Evolutionary conservation across 139 green algal species (phyloP), one percentile per base, ranked within the genome.

Genomic region (Prasinococcaceae sp.): DNA sequence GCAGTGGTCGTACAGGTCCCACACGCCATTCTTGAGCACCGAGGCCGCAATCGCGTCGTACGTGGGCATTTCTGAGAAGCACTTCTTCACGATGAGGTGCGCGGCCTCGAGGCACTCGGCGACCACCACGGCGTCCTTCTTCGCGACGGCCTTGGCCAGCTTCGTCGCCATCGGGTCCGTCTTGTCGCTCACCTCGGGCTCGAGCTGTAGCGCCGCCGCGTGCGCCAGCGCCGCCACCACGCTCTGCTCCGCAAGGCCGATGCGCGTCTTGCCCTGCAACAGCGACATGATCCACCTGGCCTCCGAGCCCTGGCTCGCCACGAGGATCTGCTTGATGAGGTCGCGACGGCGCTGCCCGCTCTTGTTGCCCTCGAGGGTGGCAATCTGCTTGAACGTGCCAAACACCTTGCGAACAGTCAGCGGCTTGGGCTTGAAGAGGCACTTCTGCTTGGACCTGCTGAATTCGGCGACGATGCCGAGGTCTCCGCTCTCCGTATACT

Each of bases 231-330:
- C 77, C 25, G 74, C 58, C 42, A 94, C 70, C 52, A 98, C 79
- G 3, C 78, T 88, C 73, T 97, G 81, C 67, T 95, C 90, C 17
- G 81, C 85, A 24, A 96, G 79, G 0, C 90, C 89, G 42, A 98
- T 97, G 44, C 90, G 80, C 53, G 97, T 78, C 78, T 94, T 96
- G 54, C 84, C 85, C 75, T 96, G 79, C 35, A 76, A 30, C 32
- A 48, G n/a, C 19, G 22, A 3, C 66, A 75, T 42, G 23, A 79
- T 75, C 70, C 88, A 98, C 17, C 83, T 81, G 2, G 90, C 61
- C 73, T 98, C 90, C 52, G 70, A 73, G 25, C 78, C 69, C 47
- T 79, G 76, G 30, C 73, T 68, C 3, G 79, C 65, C n/a, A 75
- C 76, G 29, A 98, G 66, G 52, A 98, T 72, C 63, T 90, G 88